Evolutionary conservation across 805 yeast genomes (phyloP), one percentile per base, ranked within the genome.

Genomic region (Zygosaccharomyces kombuchaensis): DNA sequence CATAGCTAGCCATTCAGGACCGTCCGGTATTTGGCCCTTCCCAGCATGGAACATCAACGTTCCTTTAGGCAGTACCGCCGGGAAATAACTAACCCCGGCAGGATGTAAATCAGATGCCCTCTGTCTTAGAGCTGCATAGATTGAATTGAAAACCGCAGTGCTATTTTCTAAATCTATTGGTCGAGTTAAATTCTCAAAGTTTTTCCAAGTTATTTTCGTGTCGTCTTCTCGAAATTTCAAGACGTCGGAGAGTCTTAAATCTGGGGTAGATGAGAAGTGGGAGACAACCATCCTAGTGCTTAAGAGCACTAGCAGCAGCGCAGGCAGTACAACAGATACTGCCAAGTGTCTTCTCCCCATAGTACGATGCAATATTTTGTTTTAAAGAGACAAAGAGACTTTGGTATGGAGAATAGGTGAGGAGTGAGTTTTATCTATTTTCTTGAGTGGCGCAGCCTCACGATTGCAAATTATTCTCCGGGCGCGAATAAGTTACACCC

Each of bases 1-100:
- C 74, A 80, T 67, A 1, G 86, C 87, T 9, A 78, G 63, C 86
- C 87, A 81, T 57, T 81, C 86, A 26, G 71, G 71, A 19, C 67
- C 56, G 0, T 58, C 57, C 1, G 84, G 84, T 8, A 78, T 53
- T 3, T 55, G 46, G 0, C 71, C 69, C n/a, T 56, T 49, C 3
- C 77, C 78, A 0, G 81, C 68, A 59, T 81, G 86, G 46, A 77
- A 81, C 41, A 81, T 55, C 30, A 76, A 54, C 0, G 85, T 79
- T 3, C 82, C 82, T 36, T 75, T 69, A 0, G 85, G 84, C 19
- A 81, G 68, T 44, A 71, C 72, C 1, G 82, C 86, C 0, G 87
- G 84, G 34, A 80, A 70, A 50, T 71, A 77, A 5, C 78, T 69
- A 14, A 81, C 79, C 3, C 84, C 79, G 10, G 73, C 70, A 0